phyloP scores from a whole-genome alignment of 345 rosid species.

The Limnanthes douglasii region DNA sequence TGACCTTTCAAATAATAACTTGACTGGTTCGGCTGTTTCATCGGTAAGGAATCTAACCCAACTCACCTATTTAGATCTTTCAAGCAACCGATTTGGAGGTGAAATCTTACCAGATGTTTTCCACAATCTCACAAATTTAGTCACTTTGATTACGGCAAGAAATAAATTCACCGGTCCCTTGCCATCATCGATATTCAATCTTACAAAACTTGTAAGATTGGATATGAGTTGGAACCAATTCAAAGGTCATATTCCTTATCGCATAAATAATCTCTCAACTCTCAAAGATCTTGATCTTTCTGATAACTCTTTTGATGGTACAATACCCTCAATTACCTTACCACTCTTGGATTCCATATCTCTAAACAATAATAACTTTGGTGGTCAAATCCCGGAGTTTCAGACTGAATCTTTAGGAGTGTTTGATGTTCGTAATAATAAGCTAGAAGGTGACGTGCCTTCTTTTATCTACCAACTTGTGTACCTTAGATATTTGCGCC shows the following conservation, averaged over 20 bases:
- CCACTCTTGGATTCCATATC: background rate
- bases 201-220: background rate
- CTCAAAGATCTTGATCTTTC: background rate
- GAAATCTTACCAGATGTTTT: background rate
- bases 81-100: background rate
- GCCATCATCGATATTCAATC: background rate
- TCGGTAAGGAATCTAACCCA: background rate
- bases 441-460: background rate
- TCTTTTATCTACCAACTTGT: background rate
- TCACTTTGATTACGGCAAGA: background rate
- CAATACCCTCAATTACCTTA: background rate
- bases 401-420: background rate
- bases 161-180: background rate
- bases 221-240: background rate
- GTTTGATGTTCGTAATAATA: background rate
- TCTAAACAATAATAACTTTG: background rate
- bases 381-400: background rate
- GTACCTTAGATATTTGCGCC: background rate
- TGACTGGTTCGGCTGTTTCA: background rate
- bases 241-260: background rate
- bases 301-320: background rate
- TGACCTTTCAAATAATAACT: background rate
- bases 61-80: background rate
- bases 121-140: background rate
- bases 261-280: background rate